These are phyloP conservation scores for Mrakia gelida DNA, from an alignment of 768 basidiomycete genomes.

Conservation along the genomic window DNA sequence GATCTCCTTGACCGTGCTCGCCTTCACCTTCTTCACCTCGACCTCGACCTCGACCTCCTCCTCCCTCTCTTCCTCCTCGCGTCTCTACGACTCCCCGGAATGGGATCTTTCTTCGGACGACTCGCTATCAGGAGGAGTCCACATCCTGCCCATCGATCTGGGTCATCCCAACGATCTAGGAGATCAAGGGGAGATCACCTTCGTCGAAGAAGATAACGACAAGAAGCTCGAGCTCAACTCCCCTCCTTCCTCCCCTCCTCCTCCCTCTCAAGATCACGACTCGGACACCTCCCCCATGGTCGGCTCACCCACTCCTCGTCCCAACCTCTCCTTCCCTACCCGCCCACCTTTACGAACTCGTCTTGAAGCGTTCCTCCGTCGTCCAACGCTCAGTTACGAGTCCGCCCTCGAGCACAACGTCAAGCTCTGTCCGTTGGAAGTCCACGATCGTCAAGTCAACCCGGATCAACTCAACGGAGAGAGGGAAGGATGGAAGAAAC, in stretches of 20 bases:
- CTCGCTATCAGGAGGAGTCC: neutral
- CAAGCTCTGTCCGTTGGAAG: conserved; percentile 39
- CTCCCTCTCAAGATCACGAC: neutral
- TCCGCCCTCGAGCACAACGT: conserved; percentile 36
- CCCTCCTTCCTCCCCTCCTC: neutral
- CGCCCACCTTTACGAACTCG: neutral
- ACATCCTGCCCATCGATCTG: conserved; percentile 23
- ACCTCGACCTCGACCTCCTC: neutral
- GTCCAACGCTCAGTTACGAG: conserved; percentile 39
- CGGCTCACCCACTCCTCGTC: neutral
- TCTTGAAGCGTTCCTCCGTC: conserved; percentile 36
- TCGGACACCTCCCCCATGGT: neutral
- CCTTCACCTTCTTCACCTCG: neutral
- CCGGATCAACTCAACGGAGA: conserved; percentile 45
- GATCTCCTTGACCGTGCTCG: neutral
- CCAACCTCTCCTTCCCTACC: neutral
- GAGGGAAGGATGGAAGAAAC: conserved; percentile 41
- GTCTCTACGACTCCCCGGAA: neutral
- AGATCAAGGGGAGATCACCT: neutral
- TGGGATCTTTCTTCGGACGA: neutral
- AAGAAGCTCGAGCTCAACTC: neutral
- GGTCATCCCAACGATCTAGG: conserved; percentile 2
- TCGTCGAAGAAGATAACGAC: conserved; percentile 6
- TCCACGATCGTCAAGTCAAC: conserved; percentile 44
- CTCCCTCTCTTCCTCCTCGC: neutral